Base-by-base conservation (phyloP, 2,329 filamentous ascomycete species). In the Monosporascus sp. region DNA sequence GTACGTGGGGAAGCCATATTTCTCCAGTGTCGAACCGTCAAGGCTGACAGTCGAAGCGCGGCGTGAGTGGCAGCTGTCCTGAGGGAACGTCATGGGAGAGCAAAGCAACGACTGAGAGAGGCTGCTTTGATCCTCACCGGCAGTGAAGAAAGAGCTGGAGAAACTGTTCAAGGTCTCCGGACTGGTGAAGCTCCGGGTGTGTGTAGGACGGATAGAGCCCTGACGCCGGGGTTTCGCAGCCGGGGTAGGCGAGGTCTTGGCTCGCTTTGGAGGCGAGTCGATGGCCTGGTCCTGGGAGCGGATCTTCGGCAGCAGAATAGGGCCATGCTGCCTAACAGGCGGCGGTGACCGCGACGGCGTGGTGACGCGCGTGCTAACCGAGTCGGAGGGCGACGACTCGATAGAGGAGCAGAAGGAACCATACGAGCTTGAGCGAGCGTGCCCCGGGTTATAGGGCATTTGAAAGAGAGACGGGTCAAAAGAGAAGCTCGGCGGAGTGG, bases 1-100 rank as follows among this genome's bases (percentile, higher is more conserved):
- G 72, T 94, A 96, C 47, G 88, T 89, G n/a, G 91, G 87, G 73
- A 90, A 95, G 56, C 86, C 87, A 72, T 86, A 93, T 60, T 85
- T 85, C 62, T 81, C 84, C 52, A 90, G 73, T 37, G 82, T 77
- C 55, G 76, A 75, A 59, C 83, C 82, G 60, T 92, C 88, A 46
- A 92, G 76, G 63, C 82, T 84, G 63, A 83, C 85, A 45, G 80
- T 83, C 20, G 88, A 91, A 9, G 81, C 79, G 46, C 87, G 83
- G 59, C 88, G 77, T 17, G 68, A 62, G 52, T 69, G 66, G 73
- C 62, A 76, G 72, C 62, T 78, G 65, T 73, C 76, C 49, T 79
- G 73, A 47, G 69, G 78, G 61, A 80, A 83, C 56, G 73, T 76
- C 62, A 86, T 79, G 17, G 88, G 85, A 2, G 87, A 89, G 62